Evolutionary conservation across 352 stramenopile species (phyloP).

Genomic region (Pythium phragmiticola): DNA sequence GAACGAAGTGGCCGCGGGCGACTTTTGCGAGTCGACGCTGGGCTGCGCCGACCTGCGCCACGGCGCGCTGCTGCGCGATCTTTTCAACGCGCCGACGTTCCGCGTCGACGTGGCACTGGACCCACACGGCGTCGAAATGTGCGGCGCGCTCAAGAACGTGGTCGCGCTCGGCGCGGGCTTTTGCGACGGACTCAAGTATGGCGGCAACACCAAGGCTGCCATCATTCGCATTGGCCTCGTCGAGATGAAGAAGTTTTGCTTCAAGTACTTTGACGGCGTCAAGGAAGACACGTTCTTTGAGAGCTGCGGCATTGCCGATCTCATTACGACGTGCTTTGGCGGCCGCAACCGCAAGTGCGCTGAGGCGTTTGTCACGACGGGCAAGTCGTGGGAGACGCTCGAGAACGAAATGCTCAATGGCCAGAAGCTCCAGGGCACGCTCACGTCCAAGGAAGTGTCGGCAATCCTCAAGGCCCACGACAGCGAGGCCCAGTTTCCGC

Average conservation of each 20-base stretch:
- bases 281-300: constrained; percentile 95
- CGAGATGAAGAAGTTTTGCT: constrained; percentile 95
- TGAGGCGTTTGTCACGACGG: constrained; percentile 89
- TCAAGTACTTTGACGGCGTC: constrained; percentile 93
- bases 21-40: constrained; percentile 97
- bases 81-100: constrained; percentile 89
- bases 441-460: constrained; percentile 94
- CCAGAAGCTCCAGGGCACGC: constrained; percentile 97
- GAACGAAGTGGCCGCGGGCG: constrained; percentile 93
- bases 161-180: constrained; percentile 97
- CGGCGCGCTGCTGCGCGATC: constrained; percentile 59
- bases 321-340: constrained; percentile 98
- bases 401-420: constrained; percentile 95
- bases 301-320: constrained; percentile 95
- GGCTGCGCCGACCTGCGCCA: constrained; percentile 80
- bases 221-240: constrained; percentile 93
- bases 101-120: constrained; percentile 93
- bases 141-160: constrained; percentile 97
- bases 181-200: constrained; percentile 93
- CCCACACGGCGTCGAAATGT: constrained; percentile 94
- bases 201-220: constrained; percentile 98
- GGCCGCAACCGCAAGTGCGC: constrained; percentile 96
- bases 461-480: constrained; percentile 86
- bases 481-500: constrained; percentile 85
- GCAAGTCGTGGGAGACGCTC: constrained; percentile 88